Percentiles rank a stretch among this genome's conserved stretches.
Conservation (phyloP, 768 basidiomycete species). For the Naganishia onofrii region DNA sequence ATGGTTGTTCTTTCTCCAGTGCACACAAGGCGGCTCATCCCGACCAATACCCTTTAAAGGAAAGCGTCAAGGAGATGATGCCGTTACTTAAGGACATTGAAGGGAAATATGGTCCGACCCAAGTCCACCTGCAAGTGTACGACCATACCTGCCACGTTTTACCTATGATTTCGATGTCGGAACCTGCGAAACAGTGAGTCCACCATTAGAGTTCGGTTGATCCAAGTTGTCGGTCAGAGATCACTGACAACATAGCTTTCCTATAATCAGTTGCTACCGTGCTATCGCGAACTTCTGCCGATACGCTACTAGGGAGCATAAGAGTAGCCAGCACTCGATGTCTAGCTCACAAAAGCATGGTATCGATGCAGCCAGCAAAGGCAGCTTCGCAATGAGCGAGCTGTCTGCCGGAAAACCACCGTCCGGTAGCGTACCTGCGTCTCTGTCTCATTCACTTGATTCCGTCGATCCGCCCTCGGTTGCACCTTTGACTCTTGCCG, state of each 20-base stretch:
- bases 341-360: neutral
- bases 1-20: slow-evolving; percentile 33
- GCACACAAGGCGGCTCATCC: slow-evolving; percentile 92
- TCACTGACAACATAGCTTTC: too few relatives aligned
- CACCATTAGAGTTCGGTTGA: too few relatives aligned
- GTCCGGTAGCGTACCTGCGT: neutral
- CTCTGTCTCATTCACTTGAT: neutral
- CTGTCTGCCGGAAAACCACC: neutral
- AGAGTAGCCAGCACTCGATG: neutral
- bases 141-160: slow-evolving; percentile 81
- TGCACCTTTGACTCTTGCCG: slow-evolving; percentile 8
- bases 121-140: slow-evolving; percentile 88
- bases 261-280: slow-evolving; percentile 43
- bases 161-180: slow-evolving; percentile 62
- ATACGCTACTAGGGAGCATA: slow-evolving; percentile 8
- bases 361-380: neutral
- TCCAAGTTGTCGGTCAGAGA: too few relatives aligned
- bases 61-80: slow-evolving; percentile 56
- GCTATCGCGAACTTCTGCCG: slow-evolving; percentile 54
- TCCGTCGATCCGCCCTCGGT: slow-evolving; percentile 3
- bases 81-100: slow-evolving; percentile 51
- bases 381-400: slow-evolving; percentile 1
- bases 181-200: slow-evolving; percentile 48
- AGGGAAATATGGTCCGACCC: slow-evolving; percentile 58
- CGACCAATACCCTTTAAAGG: slow-evolving; percentile 63